These are phyloP conservation scores for Penicillium silybi DNA, from an alignment of 495 filamentous ascomycete genomes.

Conservation along the genomic window DNA sequence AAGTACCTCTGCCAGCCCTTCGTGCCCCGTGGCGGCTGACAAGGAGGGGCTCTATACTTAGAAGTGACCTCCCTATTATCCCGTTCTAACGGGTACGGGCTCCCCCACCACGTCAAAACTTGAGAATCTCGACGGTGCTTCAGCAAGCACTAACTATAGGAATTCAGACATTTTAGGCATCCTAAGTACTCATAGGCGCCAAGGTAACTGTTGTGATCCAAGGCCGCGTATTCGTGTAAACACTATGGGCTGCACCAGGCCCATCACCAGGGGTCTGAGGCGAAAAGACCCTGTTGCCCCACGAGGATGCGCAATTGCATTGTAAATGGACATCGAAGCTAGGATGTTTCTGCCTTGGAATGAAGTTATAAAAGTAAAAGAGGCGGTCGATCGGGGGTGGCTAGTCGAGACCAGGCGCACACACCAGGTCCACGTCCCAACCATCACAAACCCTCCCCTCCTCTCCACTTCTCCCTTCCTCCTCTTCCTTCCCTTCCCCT, in stretches of 20 bases:
- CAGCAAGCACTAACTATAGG: neutral
- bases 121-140: neutral
- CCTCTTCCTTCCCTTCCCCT: slow-evolving; percentile 31
- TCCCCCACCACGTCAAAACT: slow-evolving; percentile 6
- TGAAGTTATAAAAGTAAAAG: neutral
- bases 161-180: neutral
- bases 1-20: slow-evolving; percentile 4
- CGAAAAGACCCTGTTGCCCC: slow-evolving; percentile 11
- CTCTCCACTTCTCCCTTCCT: slow-evolving; percentile 33
- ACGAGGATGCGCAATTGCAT: slow-evolving; percentile 27
- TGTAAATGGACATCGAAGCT: neutral
- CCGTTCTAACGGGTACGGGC: neutral
- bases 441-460: slow-evolving; percentile 29
- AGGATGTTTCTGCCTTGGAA: slow-evolving; percentile 15
- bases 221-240: neutral
- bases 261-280: neutral
- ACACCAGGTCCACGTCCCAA: slow-evolving; percentile 29
- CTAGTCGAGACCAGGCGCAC: slow-evolving; percentile 19
- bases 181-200: neutral
- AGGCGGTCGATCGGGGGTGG: slow-evolving; percentile 14
- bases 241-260: neutral
- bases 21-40: neutral
- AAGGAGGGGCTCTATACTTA: slow-evolving; percentile 26
- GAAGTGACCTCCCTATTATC: slow-evolving; percentile 14
- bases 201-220: neutral